Percentiles rank a stretch among this genome's conserved stretches.
These are phyloP conservation scores for Blastobotrys indianensis DNA, from an alignment of 1,139 yeast species.

Conservation along the genomic window DNA sequence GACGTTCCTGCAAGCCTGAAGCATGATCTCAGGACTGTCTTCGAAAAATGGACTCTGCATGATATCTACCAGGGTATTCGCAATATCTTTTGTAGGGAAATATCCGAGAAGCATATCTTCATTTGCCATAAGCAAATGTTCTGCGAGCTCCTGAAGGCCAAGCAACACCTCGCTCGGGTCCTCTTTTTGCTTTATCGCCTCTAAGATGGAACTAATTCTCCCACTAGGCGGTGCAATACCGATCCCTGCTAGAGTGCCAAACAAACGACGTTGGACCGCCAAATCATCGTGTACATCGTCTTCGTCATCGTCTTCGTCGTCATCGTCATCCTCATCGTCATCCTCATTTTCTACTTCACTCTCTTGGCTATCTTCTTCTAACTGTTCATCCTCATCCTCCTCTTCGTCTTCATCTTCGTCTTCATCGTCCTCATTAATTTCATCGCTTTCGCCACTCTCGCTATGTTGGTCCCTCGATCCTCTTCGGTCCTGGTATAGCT, in stretches of 20 bases:
- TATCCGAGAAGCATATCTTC: slow-evolving; percentile 32
- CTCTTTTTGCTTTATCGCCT: slow-evolving; percentile 30
- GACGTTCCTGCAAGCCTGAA: slow-evolving; percentile 80
- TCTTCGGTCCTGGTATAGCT: too few relatives aligned
- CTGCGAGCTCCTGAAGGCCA: slow-evolving; percentile 37
- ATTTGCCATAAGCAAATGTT: slow-evolving; percentile 33
- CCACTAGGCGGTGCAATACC: slow-evolving; percentile 23
- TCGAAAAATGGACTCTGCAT: slow-evolving; percentile 53
- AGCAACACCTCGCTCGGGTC: slow-evolving; percentile 43
- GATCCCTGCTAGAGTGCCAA: slow-evolving; percentile 27
- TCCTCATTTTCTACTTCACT: slow-evolving; percentile 21
- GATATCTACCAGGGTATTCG: slow-evolving; percentile 52
- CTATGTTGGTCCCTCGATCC: not conserved
- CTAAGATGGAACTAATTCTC: slow-evolving; percentile 27
- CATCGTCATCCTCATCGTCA: slow-evolving; percentile 3
- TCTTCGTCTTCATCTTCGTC: slow-evolving; percentile 5
- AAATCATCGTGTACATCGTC: not conserved
- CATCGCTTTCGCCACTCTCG: slow-evolving; percentile 1
- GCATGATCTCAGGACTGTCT: slow-evolving; percentile 70
- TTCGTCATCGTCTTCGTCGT: slow-evolving; percentile 4
- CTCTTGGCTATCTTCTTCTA: slow-evolving; percentile 4
- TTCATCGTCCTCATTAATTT: slow-evolving; percentile 10
- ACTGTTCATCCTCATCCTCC: slow-evolving; percentile 6
- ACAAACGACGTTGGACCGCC: slow-evolving; percentile 18
- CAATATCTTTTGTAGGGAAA: slow-evolving; percentile 56